Conservation (phyloP, 2,329 filamentous ascomycete genomes). For the Albophoma yamanashiensis region DNA sequence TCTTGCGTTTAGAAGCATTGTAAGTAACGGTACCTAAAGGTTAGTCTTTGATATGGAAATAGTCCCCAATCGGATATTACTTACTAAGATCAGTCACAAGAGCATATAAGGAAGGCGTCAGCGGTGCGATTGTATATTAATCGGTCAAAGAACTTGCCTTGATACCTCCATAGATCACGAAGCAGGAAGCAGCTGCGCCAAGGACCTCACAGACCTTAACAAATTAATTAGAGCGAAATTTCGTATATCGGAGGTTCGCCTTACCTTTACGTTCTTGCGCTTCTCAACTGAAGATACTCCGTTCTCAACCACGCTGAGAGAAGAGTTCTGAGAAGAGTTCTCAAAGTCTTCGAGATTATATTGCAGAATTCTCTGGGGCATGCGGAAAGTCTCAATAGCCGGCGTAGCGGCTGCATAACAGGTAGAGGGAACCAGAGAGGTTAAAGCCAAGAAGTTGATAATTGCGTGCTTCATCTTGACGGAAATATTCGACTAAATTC, state of each 20-base stretch:
- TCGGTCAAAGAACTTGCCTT: background rate
- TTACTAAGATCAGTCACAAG: background rate
- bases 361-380: background rate
- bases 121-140: background rate
- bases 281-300: background rate
- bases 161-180: background rate
- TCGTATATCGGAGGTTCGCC: background rate
- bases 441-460: background rate
- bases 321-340: background rate
- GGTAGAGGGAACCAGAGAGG: background rate
- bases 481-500: background rate
- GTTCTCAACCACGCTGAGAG: background rate
- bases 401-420: background rate
- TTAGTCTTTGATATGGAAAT: background rate
- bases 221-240: background rate
- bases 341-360: background rate
- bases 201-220: background rate
- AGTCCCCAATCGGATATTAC: background rate
- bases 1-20: background rate
- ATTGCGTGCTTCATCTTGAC: background rate
- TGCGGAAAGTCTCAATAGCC: background rate
- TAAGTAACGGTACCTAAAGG: background rate
- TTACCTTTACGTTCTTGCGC: background rate
- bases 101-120: background rate
- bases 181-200: background rate